A percentile compares a stretch with the other conserved stretches of the same genome.
phyloP scores from a whole-genome alignment of 306 rosid genomes.

The Cucumis hystrix region DNA sequence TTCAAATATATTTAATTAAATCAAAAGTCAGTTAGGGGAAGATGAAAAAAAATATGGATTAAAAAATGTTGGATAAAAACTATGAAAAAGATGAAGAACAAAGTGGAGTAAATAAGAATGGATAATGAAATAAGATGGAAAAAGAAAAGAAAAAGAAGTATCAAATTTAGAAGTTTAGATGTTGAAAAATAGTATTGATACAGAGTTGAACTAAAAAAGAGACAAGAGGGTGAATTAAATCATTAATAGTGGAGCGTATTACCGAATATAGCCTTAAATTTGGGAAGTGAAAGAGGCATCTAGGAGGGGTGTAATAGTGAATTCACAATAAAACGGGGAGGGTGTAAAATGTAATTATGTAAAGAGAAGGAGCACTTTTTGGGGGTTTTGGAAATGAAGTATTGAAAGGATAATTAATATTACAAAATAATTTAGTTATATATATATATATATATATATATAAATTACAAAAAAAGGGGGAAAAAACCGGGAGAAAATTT shows the following conservation, averaged over 20 bases:
- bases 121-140: too few relatives aligned
- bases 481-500: slow-evolving; percentile 17
- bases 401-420: neutral
- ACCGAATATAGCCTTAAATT: neutral
- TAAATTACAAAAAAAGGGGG: neutral
- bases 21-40: too few relatives aligned
- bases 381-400: neutral
- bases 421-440: neutral
- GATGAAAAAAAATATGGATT: too few relatives aligned
- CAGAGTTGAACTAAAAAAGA: neutral
- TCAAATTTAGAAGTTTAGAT: too few relatives aligned
- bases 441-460: too few relatives aligned
- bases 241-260: neutral
- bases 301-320: neutral
- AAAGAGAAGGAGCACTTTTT: neutral
- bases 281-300: neutral
- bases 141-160: neutral
- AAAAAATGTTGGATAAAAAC: neutral
- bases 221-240: neutral
- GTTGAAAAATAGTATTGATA: too few relatives aligned
- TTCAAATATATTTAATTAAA: too few relatives aligned
- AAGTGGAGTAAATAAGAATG: too few relatives aligned
- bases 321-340: neutral
- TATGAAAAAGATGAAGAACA: too few relatives aligned
- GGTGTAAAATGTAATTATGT: neutral